Conservation (phyloP, 2,329 filamentous ascomycete species). For the Pseudopyricularia javanii region DNA sequence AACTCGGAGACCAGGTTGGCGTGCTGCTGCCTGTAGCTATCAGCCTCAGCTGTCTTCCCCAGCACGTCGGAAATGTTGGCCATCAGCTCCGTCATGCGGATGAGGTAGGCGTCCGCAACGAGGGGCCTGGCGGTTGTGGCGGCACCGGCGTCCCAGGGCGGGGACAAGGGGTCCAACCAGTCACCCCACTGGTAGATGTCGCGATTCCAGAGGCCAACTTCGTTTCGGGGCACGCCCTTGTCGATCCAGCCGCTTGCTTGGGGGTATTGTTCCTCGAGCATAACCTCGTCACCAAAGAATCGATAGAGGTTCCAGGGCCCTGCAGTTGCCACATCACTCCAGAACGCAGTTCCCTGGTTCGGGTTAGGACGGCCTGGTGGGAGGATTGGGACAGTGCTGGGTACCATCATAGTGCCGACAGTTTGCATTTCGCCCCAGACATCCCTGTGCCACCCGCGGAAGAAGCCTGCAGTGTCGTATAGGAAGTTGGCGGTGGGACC, state of each 20-base stretch:
- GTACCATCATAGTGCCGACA: constrained; percentile 18
- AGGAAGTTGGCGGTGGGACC: constrained; percentile 37
- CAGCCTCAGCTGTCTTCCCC: constrained; percentile 7
- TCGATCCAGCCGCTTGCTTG: constrained; percentile 16
- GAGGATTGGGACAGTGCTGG: constrained; percentile 13
- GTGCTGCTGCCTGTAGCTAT: constrained; percentile 11
- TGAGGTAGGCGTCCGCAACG: constrained; percentile 24
- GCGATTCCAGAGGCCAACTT: constrained; percentile 14
- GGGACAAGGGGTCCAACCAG: constrained; percentile 27
- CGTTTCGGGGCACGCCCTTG: constrained; percentile 13
- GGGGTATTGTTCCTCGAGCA: constrained; percentile 16
- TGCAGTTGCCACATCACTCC: constrained; percentile 16
- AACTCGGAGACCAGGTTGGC: constrained; percentile 11
- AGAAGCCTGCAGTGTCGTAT: constrained; percentile 38
- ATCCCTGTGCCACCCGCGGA: constrained; percentile 36
- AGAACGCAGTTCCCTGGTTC: constrained; percentile 1
- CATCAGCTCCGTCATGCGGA: constrained; percentile 18
- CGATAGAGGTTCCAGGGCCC: constrained; percentile 18
- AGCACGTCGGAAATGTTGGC: constrained; percentile 13
- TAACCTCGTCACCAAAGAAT: constrained; percentile 12
- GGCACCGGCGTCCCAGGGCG: constrained; percentile 17
- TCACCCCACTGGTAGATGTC: constrained; percentile 17
- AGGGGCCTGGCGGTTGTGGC: constrained; percentile 19
- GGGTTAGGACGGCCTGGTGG: constrained; percentile 9
- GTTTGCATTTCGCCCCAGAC: constrained; percentile 20